Evolutionary conservation across 306 rosid species (phyloP).

Genomic region (Psophocarpus tetragonolobus): DNA sequence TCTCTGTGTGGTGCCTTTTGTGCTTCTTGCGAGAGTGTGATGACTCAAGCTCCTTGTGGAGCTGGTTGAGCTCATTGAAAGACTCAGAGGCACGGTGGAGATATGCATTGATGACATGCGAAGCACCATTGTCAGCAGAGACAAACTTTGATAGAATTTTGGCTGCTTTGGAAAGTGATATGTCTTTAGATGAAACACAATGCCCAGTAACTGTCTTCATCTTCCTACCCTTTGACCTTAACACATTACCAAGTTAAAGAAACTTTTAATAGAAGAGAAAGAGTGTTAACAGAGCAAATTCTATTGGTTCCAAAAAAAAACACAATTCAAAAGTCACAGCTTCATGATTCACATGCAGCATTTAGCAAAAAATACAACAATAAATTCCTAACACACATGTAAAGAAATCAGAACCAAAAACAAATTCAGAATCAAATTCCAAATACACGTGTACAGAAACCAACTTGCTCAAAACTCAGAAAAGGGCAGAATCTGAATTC

Average conservation of each 20-base stretch:
- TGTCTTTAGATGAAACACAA: slow-evolving; percentile 22
- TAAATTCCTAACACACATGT: too few species aligned
- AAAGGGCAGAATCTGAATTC: neutral
- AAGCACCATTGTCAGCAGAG: slow-evolving; percentile 47
- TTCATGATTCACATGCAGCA: neutral
- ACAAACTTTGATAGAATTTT: slow-evolving; percentile 42
- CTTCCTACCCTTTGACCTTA: neutral
- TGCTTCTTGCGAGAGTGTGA: slow-evolving; percentile 30
- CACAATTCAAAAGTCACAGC: neutral
- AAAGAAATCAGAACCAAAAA: neutral
- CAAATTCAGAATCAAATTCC: neutral
- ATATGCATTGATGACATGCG: slow-evolving; percentile 22
- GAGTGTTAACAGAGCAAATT: neutral
- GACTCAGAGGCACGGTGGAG: slow-evolving; percentile 35
- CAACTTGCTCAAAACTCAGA: neutral
- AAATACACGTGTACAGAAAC: neutral
- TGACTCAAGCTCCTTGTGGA: slow-evolving; percentile 39
- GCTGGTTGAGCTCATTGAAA: slow-evolving; percentile 40
- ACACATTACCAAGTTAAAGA: neutral
- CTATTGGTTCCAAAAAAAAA: neutral
- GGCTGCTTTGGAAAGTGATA: slow-evolving; percentile 41
- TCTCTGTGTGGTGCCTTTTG: neutral
- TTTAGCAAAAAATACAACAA: neutral
- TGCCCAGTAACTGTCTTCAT: slow-evolving; percentile 38
- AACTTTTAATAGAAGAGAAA: neutral